Conservation (phyloP, 2,329 filamentous ascomycete species). For the Botrytis medusae region DNA sequence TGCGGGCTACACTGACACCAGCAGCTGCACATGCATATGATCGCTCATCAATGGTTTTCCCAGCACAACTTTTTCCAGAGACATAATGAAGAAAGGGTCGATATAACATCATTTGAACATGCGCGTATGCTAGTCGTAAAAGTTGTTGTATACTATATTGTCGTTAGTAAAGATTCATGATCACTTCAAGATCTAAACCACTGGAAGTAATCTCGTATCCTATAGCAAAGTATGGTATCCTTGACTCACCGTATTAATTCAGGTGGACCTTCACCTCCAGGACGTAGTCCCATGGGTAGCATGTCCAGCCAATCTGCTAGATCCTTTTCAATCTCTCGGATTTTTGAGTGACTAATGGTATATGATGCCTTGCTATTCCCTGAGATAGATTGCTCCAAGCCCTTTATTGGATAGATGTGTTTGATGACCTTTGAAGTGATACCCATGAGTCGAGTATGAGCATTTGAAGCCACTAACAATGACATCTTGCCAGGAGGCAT, state of each 20-base stretch:
- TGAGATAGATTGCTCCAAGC: constrained; percentile 48
- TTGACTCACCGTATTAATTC: constrained; percentile 70
- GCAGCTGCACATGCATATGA: constrained; percentile 73
- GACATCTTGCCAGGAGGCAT: constrained; percentile 57
- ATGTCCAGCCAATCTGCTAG: constrained; percentile 63
- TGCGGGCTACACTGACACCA: constrained; percentile 58
- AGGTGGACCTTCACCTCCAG: constrained; percentile 72
- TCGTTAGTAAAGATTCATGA: constrained; percentile 27
- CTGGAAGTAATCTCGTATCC: neutral
- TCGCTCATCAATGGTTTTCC: constrained; percentile 66
- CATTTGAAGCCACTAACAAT: constrained; percentile 63
- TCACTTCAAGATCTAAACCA: neutral
- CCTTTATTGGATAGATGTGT: constrained; percentile 64
- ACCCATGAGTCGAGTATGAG: constrained; percentile 61
- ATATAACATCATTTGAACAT: constrained; percentile 81
- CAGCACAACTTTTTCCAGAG: constrained; percentile 59
- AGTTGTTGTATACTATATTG: constrained; percentile 64
- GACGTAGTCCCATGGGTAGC: constrained; percentile 74
- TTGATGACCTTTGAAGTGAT: constrained; percentile 65
- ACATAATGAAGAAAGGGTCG: constrained; percentile 82
- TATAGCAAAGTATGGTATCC: neutral
- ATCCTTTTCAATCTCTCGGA: constrained; percentile 64
- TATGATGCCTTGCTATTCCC: constrained; percentile 49
- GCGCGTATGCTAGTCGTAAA: constrained; percentile 75
- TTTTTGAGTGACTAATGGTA: constrained; percentile 61